Evolutionary conservation across 805 yeast genomes (phyloP).

Genomic region (Barnettozyma sp.): DNA sequence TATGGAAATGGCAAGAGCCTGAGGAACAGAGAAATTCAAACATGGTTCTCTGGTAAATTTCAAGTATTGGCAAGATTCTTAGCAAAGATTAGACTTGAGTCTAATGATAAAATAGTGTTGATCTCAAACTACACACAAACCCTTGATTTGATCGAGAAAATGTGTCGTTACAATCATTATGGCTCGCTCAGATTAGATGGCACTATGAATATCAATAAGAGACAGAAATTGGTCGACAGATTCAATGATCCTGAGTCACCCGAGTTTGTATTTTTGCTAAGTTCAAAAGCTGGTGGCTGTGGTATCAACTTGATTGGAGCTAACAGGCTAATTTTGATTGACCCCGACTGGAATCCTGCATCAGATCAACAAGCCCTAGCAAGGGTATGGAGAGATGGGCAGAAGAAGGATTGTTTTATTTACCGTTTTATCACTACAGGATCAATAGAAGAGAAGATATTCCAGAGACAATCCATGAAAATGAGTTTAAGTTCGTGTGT

Average conservation of each 20-base stretch:
- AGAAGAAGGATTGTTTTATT: slow-evolving; percentile 91
- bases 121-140: slow-evolving; percentile 96
- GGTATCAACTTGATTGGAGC: slow-evolving; percentile 97
- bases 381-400: slow-evolving; percentile 98
- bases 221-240: slow-evolving; percentile 86
- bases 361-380: slow-evolving; percentile 97
- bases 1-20: slow-evolving; percentile 33
- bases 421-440: slow-evolving; percentile 93
- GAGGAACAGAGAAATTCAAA: slow-evolving; percentile 63
- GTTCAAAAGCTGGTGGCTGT: slow-evolving; percentile 98
- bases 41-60: slow-evolving; percentile 84
- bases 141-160: slow-evolving; percentile 76
- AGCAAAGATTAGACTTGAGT: slow-evolving; percentile 64
- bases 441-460: slow-evolving; percentile 91
- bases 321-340: slow-evolving; percentile 78
- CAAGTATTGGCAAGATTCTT: slow-evolving; percentile 79
- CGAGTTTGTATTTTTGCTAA: slow-evolving; percentile 81
- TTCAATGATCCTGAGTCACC: slow-evolving; percentile 86
- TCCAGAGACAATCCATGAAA: slow-evolving; percentile 93
- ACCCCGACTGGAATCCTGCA: slow-evolving; percentile 98
- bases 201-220: slow-evolving; percentile 81
- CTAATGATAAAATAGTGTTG: slow-evolving; percentile 90
- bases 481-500: slow-evolving; percentile 90
- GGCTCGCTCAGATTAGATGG: slow-evolving; percentile 87
- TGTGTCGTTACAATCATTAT: slow-evolving; percentile 71